phyloP scores from a whole-genome alignment of 1,139 yeast genomes.

The Taphrina confusa region DNA sequence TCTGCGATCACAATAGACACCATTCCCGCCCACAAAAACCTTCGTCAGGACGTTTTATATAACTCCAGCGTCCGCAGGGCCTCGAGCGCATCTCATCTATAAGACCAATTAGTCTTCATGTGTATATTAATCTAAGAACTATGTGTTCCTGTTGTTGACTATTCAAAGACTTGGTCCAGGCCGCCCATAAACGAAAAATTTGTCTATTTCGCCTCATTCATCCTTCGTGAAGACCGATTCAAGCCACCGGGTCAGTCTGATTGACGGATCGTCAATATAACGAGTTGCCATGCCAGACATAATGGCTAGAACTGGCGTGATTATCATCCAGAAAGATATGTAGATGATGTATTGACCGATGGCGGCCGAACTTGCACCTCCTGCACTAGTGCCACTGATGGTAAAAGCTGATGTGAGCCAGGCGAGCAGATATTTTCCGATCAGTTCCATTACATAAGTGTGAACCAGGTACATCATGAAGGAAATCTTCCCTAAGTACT shows the following conservation, averaged over 20 bases:
- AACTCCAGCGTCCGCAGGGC: no score
- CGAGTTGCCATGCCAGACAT: constrained; percentile 14
- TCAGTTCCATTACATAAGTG: background rate
- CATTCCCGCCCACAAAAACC: no score
- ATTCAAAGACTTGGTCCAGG: no score
- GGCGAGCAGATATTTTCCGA: background rate
- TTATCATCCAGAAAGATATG: constrained; percentile 10
- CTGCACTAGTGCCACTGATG: background rate
- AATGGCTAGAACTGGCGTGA: constrained; percentile 1
- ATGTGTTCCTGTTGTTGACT: no score
- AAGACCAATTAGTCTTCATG: no score
- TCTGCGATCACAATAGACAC: constrained; percentile 1
- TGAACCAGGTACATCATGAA: constrained; percentile 29
- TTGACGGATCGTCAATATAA: constrained; percentile 16
- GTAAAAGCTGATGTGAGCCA: background rate
- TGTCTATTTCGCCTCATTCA: no score
- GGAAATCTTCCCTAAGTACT: constrained; percentile 27
- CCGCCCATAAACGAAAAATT: no score
- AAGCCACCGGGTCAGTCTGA: constrained; percentile 17
- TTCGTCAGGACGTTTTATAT: no score
- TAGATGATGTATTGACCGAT: constrained; percentile 4
- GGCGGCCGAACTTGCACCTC: background rate
- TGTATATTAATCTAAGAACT: no score
- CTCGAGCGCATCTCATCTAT: no score
- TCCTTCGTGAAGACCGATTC: constrained; percentile 10